Conservation (phyloP, 768 basidiomycete species). For the Goffeauzyma gilvescens region DNA sequence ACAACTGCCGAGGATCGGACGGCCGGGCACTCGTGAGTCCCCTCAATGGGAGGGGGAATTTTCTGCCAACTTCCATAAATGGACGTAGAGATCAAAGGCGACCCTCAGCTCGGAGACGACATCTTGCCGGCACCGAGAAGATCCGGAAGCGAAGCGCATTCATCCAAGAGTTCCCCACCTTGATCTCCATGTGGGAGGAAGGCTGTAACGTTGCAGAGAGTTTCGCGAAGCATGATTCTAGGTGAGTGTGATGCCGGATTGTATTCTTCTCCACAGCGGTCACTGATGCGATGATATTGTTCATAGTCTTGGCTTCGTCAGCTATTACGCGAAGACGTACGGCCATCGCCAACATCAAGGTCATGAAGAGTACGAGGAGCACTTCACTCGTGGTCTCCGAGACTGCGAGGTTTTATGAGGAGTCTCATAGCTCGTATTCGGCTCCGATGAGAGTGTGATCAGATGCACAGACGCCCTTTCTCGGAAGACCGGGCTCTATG, state of each 20-base stretch:
- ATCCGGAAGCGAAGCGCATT: neutral
- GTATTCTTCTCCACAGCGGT: too few relatives aligned
- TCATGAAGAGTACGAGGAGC: neutral
- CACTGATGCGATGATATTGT: neutral
- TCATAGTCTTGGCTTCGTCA: constrained; percentile 2
- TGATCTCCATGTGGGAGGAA: constrained; percentile 1
- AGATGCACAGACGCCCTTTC: constrained; percentile 56
- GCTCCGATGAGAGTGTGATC: constrained; percentile 69
- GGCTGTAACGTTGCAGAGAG: constrained; percentile 1
- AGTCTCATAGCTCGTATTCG: constrained; percentile 32
- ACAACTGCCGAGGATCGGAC: neutral
- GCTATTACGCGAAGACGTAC: neutral
- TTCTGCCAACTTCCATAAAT: neutral
- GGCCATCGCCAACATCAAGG: neutral
- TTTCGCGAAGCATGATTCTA: constrained; percentile 1
- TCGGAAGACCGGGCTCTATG: constrained; percentile 58
- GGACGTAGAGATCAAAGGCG: neutral
- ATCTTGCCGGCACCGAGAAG: neutral
- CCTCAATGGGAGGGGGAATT: neutral
- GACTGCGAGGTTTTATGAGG: neutral
- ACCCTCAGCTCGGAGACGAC: neutral
- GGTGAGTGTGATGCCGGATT: neutral
- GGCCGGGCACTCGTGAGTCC: neutral
- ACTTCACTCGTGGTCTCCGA: neutral
- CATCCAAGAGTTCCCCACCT: neutral